Evolutionary conservation across 192 early-diverging fungal genomes (phyloP).

Genomic region (Podila epicladia): DNA sequence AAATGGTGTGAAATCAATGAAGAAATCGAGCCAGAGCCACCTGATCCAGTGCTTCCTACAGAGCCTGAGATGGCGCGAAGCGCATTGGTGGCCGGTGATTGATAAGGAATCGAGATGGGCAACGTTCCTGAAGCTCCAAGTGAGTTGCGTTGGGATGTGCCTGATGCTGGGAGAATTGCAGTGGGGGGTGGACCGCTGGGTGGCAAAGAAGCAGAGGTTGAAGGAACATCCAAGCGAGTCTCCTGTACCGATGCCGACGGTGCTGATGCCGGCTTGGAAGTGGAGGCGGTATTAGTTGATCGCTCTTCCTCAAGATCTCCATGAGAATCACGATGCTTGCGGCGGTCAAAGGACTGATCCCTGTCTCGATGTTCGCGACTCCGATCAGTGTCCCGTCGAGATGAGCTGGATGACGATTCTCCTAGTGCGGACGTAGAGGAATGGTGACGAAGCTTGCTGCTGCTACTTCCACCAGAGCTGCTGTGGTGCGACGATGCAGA

Average conservation of each 20-base stretch:
- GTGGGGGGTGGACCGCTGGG: slow-evolving; percentile 8
- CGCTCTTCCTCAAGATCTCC: slow-evolving; percentile 1
- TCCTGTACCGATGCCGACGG: neutral
- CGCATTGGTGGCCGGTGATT: slow-evolving; percentile 42
- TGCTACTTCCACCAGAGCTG: slow-evolving; percentile 18
- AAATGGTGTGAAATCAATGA: slow-evolving; percentile 36
- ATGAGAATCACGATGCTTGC: slow-evolving; percentile 12
- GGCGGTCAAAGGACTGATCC: slow-evolving; percentile 18
- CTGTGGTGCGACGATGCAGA: slow-evolving; percentile 36
- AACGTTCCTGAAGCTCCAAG: slow-evolving; percentile 9
- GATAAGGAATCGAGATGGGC: slow-evolving; percentile 40
- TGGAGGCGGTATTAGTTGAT: neutral
- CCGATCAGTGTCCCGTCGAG: slow-evolving; percentile 23
- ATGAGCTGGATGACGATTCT: slow-evolving; percentile 28
- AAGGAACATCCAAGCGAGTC: no score
- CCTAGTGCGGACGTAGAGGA: slow-evolving; percentile 29
- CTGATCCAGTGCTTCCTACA: slow-evolving; percentile 46
- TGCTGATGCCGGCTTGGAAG: neutral
- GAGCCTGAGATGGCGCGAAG: slow-evolving; percentile 44
- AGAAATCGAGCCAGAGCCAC: slow-evolving; percentile 38
- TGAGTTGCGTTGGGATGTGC: slow-evolving; percentile 14
- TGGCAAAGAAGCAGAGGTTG: slow-evolving; percentile 2
- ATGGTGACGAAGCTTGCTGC: slow-evolving; percentile 41
- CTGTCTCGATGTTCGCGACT: slow-evolving; percentile 6
- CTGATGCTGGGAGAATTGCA: neutral